Base-by-base conservation (phyloP, 2,329 filamentous ascomycete genomes). In the Cadophora luteo-olivacea region DNA sequence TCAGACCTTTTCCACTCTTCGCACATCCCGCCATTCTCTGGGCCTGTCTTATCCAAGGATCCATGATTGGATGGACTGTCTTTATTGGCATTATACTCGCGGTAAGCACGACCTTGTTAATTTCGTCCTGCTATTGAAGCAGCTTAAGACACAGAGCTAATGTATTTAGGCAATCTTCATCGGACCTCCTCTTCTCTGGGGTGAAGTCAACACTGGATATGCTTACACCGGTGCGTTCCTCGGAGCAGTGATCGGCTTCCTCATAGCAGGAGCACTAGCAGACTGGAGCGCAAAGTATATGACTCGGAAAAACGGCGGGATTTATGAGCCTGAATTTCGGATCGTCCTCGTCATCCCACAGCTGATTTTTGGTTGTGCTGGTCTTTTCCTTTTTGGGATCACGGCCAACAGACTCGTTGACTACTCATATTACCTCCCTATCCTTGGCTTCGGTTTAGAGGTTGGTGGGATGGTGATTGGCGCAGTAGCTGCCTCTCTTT, bases 31-130 rank as follows among this genome's bases (percentile, higher is more conserved):
- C 92, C 8, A 93, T 97, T 73, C 80, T 97, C 51, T 97, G 93
- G 92, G 85, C 84, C 29, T 85, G 84, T 75, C 83, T 97, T 3
- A 92, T 94, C 61, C 94, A 97, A 84, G 94, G 94, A 19, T 88
- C 92, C 4, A 88, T 97, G 77, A 97, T 97, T 76, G 95, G 94
- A 72, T 98, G 95, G 94, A 97, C 94, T 0, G 92, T 97, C 19
- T 93, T 97, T 77, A 95, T 97, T 72, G 92, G 92, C 67, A 91
- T 96, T 69, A 89, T 96, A 72, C 82, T 97, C 57, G 91, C 90
- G n/a, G 57, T 41, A 60, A 60, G 57, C 33, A 33, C 12, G 36
- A 8, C 36, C 36, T 25, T 3, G 5, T 38, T 38, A 25, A 1
- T 9, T 22, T 14, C 16, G 45, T 4, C 22, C 11, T 25, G 4